Conservation (phyloP, 495 filamentous ascomycete species). For the Aspergillus ellipticus region DNA sequence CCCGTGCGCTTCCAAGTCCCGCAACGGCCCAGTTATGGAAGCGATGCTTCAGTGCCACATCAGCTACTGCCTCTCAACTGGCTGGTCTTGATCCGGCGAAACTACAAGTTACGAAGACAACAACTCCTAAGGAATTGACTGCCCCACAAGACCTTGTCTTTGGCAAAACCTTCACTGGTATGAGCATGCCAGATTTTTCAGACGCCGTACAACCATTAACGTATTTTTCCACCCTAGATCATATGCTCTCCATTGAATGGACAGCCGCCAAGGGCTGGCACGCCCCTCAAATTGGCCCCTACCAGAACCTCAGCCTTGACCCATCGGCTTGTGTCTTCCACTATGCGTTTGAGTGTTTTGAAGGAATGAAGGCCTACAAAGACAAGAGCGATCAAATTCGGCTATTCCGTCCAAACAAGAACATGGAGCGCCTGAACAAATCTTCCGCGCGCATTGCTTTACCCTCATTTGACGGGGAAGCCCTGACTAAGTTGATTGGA, state of each 20-base stretch:
- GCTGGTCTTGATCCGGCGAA: conserved; percentile 70
- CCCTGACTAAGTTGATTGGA: conserved; percentile 74
- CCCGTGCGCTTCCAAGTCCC: conserved; percentile 26
- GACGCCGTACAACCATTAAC: conserved; percentile 16
- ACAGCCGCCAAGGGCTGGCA: conserved; percentile 77
- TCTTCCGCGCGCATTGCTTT: conserved; percentile 87
- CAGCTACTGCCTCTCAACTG: conserved; percentile 50
- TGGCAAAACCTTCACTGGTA: conserved; percentile 83
- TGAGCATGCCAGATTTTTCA: background rate
- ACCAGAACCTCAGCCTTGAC: conserved; percentile 95
- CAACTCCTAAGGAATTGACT: conserved; percentile 66
- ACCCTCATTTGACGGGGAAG: conserved; percentile 69
- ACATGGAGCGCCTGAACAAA: conserved; percentile 90
- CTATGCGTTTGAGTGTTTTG: conserved; percentile 96
- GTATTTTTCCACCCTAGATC: conserved; percentile 53
- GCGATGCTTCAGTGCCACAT: conserved; percentile 58
- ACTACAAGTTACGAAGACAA: conserved; percentile 69
- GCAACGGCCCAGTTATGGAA: conserved; percentile 30
- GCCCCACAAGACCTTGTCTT: conserved; percentile 81
- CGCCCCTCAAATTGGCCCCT: conserved; percentile 75
- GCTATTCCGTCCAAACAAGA: conserved; percentile 92
- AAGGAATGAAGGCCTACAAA: conserved; percentile 98
- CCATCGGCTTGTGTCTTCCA: conserved; percentile 97
- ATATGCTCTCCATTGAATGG: conserved; percentile 98
- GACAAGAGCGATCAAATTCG: conserved; percentile 69